A percentile compares a stretch with the other conserved stretches of the same genome.
Evolutionary conservation across 2,329 filamentous ascomycete species (phyloP).

Genomic region (Pyrenophora tritici-repentis): DNA sequence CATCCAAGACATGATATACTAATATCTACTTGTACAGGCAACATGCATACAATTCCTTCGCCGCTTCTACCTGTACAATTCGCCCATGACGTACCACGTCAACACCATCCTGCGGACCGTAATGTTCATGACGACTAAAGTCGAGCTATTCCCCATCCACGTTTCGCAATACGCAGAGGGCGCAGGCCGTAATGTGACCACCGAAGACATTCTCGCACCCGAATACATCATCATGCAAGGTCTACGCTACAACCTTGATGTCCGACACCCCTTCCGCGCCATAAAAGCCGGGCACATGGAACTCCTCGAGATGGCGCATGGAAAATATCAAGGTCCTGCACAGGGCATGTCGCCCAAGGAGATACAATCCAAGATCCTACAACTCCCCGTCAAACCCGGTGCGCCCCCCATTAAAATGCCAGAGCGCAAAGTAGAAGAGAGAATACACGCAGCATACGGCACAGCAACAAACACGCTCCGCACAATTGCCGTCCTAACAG

Average conservation of each 20-base stretch:
- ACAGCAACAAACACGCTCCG: conserved; percentile 61
- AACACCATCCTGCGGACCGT: conserved; percentile 87
- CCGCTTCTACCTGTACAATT: conserved; percentile 95
- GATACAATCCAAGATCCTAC: conserved; percentile 35
- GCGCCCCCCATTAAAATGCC: conserved; percentile 21
- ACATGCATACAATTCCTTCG: conserved; percentile 89
- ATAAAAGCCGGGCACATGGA: conserved; percentile 88
- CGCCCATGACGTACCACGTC: conserved; percentile 93
- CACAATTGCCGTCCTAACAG: conserved; percentile 81
- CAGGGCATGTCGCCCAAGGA: conserved; percentile 26
- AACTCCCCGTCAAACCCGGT: conserved; percentile 29
- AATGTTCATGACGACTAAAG: conserved; percentile 91
- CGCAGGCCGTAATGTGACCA: conserved; percentile 59
- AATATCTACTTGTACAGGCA: conserved; percentile 53
- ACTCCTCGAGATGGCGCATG: conserved; percentile 68
- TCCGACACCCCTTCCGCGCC: conserved; percentile 86
- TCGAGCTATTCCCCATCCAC: conserved; percentile 79
- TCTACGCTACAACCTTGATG: conserved; percentile 89
- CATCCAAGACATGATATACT: background rate
- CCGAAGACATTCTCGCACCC: conserved; percentile 83
- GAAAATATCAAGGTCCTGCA: conserved; percentile 54
- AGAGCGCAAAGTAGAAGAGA: conserved; percentile 42
- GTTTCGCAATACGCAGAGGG: conserved; percentile 61
- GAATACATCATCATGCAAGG: conserved; percentile 94
- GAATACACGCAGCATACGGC: conserved; percentile 69